Evolutionary conservation across 148 eudicot species (phyloP).

Genomic region (Rhododendron kiyosumense): DNA sequence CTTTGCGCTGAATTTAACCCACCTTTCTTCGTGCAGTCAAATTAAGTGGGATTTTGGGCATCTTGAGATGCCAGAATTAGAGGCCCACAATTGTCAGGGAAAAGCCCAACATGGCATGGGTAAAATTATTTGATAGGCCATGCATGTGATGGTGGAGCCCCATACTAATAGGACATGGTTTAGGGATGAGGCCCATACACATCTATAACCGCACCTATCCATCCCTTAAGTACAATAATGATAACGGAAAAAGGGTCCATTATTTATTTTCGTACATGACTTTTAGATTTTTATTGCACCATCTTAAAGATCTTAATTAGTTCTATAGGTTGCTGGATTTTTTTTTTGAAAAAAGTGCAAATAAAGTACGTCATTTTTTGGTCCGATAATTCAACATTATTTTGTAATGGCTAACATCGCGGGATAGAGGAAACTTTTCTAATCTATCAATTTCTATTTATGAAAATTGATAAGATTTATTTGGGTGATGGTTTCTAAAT

Average conservation of each 20-base stretch:
- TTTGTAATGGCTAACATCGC: background rate
- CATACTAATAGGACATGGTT: background rate
- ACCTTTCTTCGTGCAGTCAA: background rate
- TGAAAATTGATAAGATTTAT: background rate
- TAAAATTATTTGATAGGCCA: background rate
- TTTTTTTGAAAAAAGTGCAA: background rate
- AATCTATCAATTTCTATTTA: too few species aligned
- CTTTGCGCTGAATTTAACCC: background rate
- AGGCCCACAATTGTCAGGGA: background rate
- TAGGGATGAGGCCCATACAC: background rate
- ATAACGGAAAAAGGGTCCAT: background rate
- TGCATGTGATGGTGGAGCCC: slow-evolving; percentile 1
- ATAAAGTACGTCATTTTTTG: too few species aligned
- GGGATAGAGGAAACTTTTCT: background rate
- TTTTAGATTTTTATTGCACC: background rate
- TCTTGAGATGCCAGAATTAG: background rate
- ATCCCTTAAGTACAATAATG: background rate
- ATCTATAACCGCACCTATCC: background rate
- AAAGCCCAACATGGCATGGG: background rate
- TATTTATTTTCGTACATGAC: background rate
- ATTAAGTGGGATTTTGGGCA: background rate
- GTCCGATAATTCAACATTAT: too few species aligned
- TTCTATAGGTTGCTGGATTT: background rate
- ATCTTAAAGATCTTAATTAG: too few species aligned
- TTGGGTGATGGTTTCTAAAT: too few species aligned